Conservation (phyloP, 2,329 filamentous ascomycete species). For the Diplodia intermedia region DNA sequence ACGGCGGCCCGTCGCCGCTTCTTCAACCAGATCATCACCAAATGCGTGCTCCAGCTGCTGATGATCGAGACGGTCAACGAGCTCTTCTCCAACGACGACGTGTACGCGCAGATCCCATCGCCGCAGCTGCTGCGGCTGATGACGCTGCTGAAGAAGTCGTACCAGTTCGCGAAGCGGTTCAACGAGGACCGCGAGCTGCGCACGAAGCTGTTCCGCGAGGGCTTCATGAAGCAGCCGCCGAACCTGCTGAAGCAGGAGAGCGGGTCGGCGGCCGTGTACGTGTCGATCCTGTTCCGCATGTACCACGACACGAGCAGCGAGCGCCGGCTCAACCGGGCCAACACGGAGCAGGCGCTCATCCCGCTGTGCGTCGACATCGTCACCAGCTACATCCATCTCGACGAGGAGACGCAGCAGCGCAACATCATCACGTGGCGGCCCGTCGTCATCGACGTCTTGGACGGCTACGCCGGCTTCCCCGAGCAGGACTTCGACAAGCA, state of each 20-base stretch:
- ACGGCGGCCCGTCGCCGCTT: slow-evolving; percentile 91
- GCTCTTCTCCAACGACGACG: slow-evolving; percentile 94
- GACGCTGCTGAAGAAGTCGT: slow-evolving; percentile 92
- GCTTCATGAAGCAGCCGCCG: slow-evolving; percentile 99
- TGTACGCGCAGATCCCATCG: slow-evolving; percentile 92
- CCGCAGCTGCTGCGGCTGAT: slow-evolving; percentile 88
- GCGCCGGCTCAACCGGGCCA: slow-evolving; percentile 75
- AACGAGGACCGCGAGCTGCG: slow-evolving; percentile 97
- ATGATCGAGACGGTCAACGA: slow-evolving; percentile 99
- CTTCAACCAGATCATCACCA: slow-evolving; percentile 99
- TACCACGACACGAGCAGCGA: slow-evolving; percentile 89
- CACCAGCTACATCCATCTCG: slow-evolving; percentile 79
- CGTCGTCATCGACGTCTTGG: slow-evolving; percentile 94
- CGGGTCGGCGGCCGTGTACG: slow-evolving; percentile 91
- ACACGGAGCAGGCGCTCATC: slow-evolving; percentile 90
- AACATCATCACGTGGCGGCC: slow-evolving; percentile 98
- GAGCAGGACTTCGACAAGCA: slow-evolving; percentile 81
- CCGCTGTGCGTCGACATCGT: slow-evolving; percentile 96
- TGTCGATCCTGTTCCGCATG: slow-evolving; percentile 96
- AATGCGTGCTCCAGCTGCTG: slow-evolving; percentile 93
- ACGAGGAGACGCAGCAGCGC: slow-evolving; percentile 94
- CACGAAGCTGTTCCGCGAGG: slow-evolving; percentile 93
- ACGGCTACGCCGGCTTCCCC: slow-evolving; percentile 88
- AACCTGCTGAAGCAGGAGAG: slow-evolving; percentile 97
- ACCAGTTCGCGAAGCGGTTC: slow-evolving; percentile 95